Base-by-base conservation (phyloP, 2,329 filamentous ascomycete species). In the Metarhizium robertsii region DNA sequence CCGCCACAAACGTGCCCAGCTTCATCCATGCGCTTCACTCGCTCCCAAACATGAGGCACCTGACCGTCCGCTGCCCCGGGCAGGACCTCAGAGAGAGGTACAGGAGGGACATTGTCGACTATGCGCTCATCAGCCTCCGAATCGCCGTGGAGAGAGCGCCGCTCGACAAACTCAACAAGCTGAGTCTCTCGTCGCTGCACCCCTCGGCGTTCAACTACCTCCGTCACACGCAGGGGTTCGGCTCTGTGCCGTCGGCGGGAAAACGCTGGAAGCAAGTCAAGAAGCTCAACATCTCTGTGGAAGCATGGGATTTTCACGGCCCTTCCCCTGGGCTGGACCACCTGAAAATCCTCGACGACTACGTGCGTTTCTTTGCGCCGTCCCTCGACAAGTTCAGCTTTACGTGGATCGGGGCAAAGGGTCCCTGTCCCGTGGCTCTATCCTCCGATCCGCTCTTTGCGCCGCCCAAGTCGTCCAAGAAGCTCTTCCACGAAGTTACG, bases 51-150 rank as follows among this genome's bases (percentile, higher is more conserved):
- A 75, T 96, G 63, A 77, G 81, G 49, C 88, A 92, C 67, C 76
- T 96, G 57, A 86, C 81, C 51, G 80, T 95, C 66, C 84, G 83
- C 58, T 94, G 89, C 62, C 88, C 88, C 5, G 86, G 84, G 42
- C 87, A 91, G 68, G 76, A 84, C 57, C 75, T 83, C 16, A 74
- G 78, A 42, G 84, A 90, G 67, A 78, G 86, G 48, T 90, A 91
- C 66, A 81, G 90, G 42, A 81, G 89, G 50, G 85, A 84, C 68
- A 84, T 86, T 51, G 88, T 95, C 57, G 91, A 95, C 76, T 95
- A 94, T 66, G 90, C 90, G 4, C 83, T 96, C 58, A 90, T 95
- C 67, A 94, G 89, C 60, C 73, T 95, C 55, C 86, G 90, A 60
- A 90, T 95, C 60, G 87, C 91, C 13, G 73, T 95, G 34, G 91